phyloP scores from a whole-genome alignment of 2,329 filamentous ascomycete species.

The Fusarium subtropicale region DNA sequence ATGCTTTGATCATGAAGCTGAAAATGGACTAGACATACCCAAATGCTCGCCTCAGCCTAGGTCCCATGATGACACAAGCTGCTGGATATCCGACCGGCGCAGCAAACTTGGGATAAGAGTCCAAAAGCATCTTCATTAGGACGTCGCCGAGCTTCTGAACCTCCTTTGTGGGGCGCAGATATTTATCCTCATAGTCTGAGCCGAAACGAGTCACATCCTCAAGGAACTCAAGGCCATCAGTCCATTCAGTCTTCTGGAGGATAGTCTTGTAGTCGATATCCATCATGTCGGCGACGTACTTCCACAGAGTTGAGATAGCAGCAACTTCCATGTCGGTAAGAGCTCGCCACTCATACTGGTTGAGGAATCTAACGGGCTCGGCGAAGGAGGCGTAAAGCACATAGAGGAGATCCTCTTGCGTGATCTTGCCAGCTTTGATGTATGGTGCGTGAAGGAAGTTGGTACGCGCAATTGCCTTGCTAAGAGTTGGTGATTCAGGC shows the following conservation, averaged over 20 bases:
- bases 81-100: slow-evolving; percentile 62
- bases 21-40: slow-evolving; percentile 58
- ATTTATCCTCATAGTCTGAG: slow-evolving; percentile 66
- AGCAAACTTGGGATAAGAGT: slow-evolving; percentile 60
- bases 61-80: slow-evolving; percentile 71
- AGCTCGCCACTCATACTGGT: slow-evolving; percentile 75
- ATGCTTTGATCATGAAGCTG: background rate
- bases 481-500: slow-evolving; percentile 47
- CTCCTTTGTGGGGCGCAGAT: slow-evolving; percentile 66
- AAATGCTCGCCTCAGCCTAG: slow-evolving; percentile 73
- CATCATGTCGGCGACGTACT: slow-evolving; percentile 76
- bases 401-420: slow-evolving; percentile 55
- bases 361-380: slow-evolving; percentile 73
- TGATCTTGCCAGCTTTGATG: slow-evolving; percentile 52
- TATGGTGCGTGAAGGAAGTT: slow-evolving; percentile 56
- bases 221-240: slow-evolving; percentile 63
- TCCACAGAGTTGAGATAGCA: slow-evolving; percentile 77
- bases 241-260: slow-evolving; percentile 56
- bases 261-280: slow-evolving; percentile 64
- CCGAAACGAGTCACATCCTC: slow-evolving; percentile 63
- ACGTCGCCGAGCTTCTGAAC: slow-evolving; percentile 67
- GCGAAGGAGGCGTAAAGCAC: slow-evolving; percentile 69
- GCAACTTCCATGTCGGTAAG: slow-evolving; percentile 75
- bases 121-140: slow-evolving; percentile 71
- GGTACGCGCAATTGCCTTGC: slow-evolving; percentile 55